Percentiles rank a stretch among this genome's conserved stretches.
These are phyloP conservation scores for Fusarium buxicola DNA, from an alignment of 2,329 filamentous ascomycete species.

Conservation along the genomic window DNA sequence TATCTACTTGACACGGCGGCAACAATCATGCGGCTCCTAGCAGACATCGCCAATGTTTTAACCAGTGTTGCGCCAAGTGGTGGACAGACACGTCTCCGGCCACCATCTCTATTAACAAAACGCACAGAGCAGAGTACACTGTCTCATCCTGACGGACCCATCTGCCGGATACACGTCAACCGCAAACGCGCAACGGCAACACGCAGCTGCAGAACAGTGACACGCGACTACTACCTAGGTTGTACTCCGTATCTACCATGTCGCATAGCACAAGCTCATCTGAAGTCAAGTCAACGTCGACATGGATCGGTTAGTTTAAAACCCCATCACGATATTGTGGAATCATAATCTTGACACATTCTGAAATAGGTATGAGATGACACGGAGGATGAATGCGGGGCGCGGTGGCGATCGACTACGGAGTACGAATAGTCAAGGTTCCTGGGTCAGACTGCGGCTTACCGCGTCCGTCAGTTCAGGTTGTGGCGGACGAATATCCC, in stretches of 20 bases:
- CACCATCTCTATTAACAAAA: no score
- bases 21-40: background rate
- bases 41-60: background rate
- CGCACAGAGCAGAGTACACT: no score
- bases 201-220: background rate
- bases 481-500: no score
- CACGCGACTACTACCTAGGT: background rate
- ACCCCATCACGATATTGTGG: background rate
- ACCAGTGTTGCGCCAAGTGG: background rate
- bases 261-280: background rate
- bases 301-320: background rate
- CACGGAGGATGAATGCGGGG: background rate
- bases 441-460: conserved; percentile 1
- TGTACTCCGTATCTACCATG: no score
- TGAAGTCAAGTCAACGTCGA: background rate
- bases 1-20: background rate
- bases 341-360: background rate
- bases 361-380: background rate
- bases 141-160: background rate
- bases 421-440: no score
- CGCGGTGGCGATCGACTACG: no score
- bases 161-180: background rate
- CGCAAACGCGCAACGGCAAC: background rate
- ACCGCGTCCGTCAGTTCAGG: background rate
- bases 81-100: no score